Base-by-base conservation (phyloP, 345 rosid genomes). In the Salix koriyanagi region DNA sequence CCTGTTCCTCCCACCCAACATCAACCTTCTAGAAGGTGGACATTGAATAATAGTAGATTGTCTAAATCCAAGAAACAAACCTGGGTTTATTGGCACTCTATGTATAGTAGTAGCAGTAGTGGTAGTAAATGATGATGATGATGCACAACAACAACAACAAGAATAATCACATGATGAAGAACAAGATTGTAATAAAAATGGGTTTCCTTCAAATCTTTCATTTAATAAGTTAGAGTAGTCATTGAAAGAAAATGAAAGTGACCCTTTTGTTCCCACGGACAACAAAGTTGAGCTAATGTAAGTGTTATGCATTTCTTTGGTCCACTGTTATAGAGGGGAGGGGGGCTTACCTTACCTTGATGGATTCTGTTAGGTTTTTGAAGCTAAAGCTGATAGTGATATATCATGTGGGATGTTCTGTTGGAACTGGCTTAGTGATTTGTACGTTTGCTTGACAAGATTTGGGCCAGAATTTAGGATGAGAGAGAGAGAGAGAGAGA, bases 41-140 rank as follows among this genome's bases (percentile, higher is more conserved):
- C 89, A 85, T 2, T 87, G 93, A 79, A 96, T 85, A 73, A 96
- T 84, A 48, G 85, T 83, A 73, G 97, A 88, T 71, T 93, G 97
- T 83, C 96, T 86, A 77, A 85, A 61, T 61, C 96, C 97, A 84
- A 77, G 88, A 77, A 83, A 76, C 71, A 82, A 87, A 44, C 84
- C 76, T 79, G 92, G 84, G 85, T 72, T 79, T 69, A 79, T 50
- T 25, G 80, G 83, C 71, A 87, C 66, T 77, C 84, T 85, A 62
- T 73, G 80, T 19, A 81, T 74, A 73, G 83, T 72, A 81, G 65
- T 75, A 50, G 81, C 66, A 16, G 85, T 72, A 23, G 46, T 39
- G 8, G 42, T 34, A 34, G 10, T 10, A 41, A 41, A 41, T 41
- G 79, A 71, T 80, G 69, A 71, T 80, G 69, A 76, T 15, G 84